Percentiles rank a stretch among this genome's conserved stretches.
phyloP scores from a whole-genome alignment of 352 stramenopile genomes.

The Aphanomyces invadans region DNA sequence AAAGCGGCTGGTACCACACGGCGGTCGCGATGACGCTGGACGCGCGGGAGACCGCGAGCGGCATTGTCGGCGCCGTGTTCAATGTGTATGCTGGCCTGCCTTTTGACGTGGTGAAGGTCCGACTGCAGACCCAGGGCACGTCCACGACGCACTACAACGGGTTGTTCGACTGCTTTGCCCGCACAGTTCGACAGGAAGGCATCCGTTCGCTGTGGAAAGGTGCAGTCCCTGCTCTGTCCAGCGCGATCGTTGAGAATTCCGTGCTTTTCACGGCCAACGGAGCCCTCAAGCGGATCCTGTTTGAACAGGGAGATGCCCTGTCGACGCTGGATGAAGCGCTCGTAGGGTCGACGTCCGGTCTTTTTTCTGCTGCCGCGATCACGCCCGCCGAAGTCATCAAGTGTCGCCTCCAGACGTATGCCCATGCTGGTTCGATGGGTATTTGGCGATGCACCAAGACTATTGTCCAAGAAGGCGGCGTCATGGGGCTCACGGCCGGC shows the following conservation, averaged over 20 bases:
- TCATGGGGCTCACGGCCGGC: constrained; percentile 64
- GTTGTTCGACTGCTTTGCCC: constrained; percentile 55
- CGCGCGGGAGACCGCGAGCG: constrained; percentile 62
- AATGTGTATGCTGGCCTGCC: constrained; percentile 79
- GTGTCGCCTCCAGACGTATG: constrained; percentile 53
- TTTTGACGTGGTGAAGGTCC: constrained; percentile 84
- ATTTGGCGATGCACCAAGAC: constrained; percentile 13
- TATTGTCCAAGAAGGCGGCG: constrained; percentile 42
- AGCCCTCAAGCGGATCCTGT: constrained; percentile 54
- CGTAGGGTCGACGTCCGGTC: constrained; percentile 66
- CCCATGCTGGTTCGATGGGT: constrained; percentile 22
- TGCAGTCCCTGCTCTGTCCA: constrained; percentile 76
- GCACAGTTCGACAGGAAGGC: constrained; percentile 67
- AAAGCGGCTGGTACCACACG: too few relatives aligned
- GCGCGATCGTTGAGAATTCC: constrained; percentile 85
- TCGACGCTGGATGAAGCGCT: constrained; percentile 76
- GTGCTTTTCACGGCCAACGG: constrained; percentile 85
- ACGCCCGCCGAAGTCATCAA: constrained; percentile 83
- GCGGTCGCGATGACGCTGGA: constrained; percentile 36
- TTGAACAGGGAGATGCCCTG: constrained; percentile 34
- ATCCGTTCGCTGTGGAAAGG: constrained; percentile 78
- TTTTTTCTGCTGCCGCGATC: constrained; percentile 84
- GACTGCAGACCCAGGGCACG: constrained; percentile 66
- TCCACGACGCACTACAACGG: constrained; percentile 43
- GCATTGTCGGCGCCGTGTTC: constrained; percentile 68